Percentiles rank a stretch among this genome's conserved stretches.
phyloP scores from a whole-genome alignment of 257 asterid genomes.

The Plantago major region DNA sequence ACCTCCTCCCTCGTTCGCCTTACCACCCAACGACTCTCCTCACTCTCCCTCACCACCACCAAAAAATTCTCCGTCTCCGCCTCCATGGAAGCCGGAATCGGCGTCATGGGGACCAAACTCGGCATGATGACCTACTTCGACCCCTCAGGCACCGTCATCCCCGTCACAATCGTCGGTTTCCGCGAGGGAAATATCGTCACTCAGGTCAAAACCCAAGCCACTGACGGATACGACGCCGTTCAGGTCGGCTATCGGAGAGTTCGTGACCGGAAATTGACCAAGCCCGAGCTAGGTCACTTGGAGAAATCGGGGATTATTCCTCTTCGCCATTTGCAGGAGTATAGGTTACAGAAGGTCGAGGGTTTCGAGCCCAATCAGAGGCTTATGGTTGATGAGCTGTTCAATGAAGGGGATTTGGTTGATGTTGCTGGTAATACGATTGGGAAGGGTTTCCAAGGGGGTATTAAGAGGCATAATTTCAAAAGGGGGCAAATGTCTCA shows the following conservation, averaged over 20 bases:
- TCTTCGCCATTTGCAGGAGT: constrained; percentile 87
- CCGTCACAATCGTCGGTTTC: constrained; percentile 93
- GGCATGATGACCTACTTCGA: constrained; percentile 97
- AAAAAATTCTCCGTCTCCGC: constrained; percentile 32
- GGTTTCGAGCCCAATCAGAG: constrained; percentile 78
- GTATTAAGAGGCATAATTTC: constrained; percentile 90
- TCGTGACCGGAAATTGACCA: constrained; percentile 74
- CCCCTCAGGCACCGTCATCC: constrained; percentile 56
- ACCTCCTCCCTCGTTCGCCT: constrained; percentile 42
- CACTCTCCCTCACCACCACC: constrained; percentile 35
- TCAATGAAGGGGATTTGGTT: constrained; percentile 81
- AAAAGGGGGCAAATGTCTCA: constrained; percentile 91
- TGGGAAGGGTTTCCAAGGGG: constrained; percentile 98
- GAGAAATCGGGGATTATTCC: constrained; percentile 88
- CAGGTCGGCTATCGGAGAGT: constrained; percentile 90
- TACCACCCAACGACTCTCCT: constrained; percentile 34
- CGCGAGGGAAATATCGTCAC: constrained; percentile 93
- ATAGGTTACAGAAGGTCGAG: constrained; percentile 53
- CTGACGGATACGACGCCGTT: constrained; percentile 82
- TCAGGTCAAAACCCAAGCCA: constrained; percentile 74
- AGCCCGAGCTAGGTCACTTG: constrained; percentile 90
- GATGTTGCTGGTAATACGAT: constrained; percentile 89
- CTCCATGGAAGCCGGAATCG: constrained; percentile 87
- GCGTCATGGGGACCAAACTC: constrained; percentile 82
- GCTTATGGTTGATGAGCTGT: constrained; percentile 53